Base-by-base conservation (phyloP, 192 early-diverging fungal species). In the Umbelopsis vinacea region DNA sequence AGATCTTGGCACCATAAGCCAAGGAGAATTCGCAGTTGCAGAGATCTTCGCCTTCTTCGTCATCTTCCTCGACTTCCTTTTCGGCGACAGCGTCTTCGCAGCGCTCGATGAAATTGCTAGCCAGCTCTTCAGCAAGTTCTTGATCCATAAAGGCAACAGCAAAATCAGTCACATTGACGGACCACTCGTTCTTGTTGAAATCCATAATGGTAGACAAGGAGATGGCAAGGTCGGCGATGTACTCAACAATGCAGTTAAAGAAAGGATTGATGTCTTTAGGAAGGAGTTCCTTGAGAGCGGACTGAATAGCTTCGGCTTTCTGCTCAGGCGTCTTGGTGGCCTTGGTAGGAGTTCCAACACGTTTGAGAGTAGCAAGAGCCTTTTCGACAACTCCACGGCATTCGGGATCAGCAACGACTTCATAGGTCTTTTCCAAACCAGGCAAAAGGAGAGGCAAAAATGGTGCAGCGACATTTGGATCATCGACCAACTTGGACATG, bases 401-500 rank as follows among this genome's bases (percentile, higher is more conserved):
- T 74, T 94, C 93, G 40, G 93, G 93, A 79, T 91, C 90, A 76
- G 90, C 88, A 67, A 86, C 87, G 52, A 89, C 86, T 68, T 94
- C 91, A 68, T 90, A 84, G 71, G 91, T 89, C 72, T 90, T 85
- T 71, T 93, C 89, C 69, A 94, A 77, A 79, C 86, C 89, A 57
- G 93, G 93, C 66, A 93, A 82, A 67, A 94, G 84, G 71, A 86
- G 80, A 46, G 91, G 91, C 74, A 94, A 79, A 88, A 94, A 94
- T 73, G 90, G 92, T 71, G 86, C 84, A 66, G 91, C 91, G 71
- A 91, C 89, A 73, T 87, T 84, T 53, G 93, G 92, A 85, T 93
- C 87, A 81, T 93, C 91, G 70, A 94, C 92, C 46, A 94, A 84
- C 82, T 93, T 94, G 82, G 90, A 93, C 93, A 94, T 94, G 89